A percentile compares a stretch with the other conserved stretches of the same genome.
Evolutionary conservation across 768 basidiomycete species (phyloP).

Genomic region (Boletus eberwhitei): DNA sequence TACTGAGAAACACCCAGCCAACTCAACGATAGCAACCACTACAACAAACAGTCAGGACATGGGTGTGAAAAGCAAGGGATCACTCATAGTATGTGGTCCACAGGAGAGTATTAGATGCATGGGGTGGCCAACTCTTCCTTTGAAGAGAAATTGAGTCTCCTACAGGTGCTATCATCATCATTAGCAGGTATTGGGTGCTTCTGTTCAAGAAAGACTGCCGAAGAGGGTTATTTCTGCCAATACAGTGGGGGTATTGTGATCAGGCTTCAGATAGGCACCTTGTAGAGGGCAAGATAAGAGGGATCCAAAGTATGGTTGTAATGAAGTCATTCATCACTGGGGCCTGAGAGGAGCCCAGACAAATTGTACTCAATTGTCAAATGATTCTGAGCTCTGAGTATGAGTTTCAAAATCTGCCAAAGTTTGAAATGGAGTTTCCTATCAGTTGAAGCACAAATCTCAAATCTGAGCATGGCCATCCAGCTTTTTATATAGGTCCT

Average conservation of each 20-base stretch:
- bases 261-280: slow-evolving; percentile 4
- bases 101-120: slow-evolving; percentile 56
- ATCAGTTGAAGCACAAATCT: no score
- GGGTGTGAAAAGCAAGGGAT: not conserved
- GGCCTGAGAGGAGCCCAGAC: no score
- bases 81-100: slow-evolving; percentile 47
- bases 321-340: no score
- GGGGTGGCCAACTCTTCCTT: slow-evolving; percentile 55
- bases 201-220: slow-evolving; percentile 17
- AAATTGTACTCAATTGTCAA: no score
- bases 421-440: no score
- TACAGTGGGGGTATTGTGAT: slow-evolving; percentile 10
- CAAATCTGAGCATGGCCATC: no score
- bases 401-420: no score
- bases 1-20: slow-evolving; percentile 73
- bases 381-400: no score
- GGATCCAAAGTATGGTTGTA: no score
- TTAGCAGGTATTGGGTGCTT: slow-evolving; percentile 10
- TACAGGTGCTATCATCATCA: slow-evolving; percentile 33
- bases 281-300: slow-evolving; percentile 1
- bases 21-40: no score
- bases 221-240: slow-evolving; percentile 8
- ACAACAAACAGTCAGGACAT: not conserved
- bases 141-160: slow-evolving; percentile 60
- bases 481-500: no score